phyloP scores from a whole-genome alignment of 2,329 filamentous ascomycete genomes.

The Botryotinia convoluta region DNA sequence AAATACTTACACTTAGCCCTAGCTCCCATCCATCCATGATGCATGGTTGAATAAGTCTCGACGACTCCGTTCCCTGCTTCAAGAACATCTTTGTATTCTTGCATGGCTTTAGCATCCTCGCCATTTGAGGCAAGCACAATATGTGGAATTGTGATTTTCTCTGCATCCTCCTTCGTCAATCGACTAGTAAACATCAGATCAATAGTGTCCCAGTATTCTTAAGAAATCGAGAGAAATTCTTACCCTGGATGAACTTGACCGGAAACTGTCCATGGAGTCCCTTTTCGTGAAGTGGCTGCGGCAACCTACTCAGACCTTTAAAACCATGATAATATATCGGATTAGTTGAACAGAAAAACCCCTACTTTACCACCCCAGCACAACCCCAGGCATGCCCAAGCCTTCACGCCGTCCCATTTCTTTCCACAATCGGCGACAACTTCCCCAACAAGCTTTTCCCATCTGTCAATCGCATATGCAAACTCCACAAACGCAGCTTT shows the following conservation, averaged over 20 bases:
- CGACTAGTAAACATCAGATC: slow-evolving; percentile 18
- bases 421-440: slow-evolving; percentile 36
- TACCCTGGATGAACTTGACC: slow-evolving; percentile 35
- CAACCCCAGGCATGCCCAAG: slow-evolving; percentile 35
- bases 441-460: slow-evolving; percentile 36
- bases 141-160: slow-evolving; percentile 47
- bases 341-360: background rate
- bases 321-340: background rate
- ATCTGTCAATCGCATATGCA: background rate
- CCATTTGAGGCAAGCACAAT: slow-evolving; percentile 50
- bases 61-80: slow-evolving; percentile 42
- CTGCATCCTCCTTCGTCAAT: slow-evolving; percentile 41
- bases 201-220: background rate
- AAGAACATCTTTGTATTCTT: slow-evolving; percentile 44
- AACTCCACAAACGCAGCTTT: slow-evolving; percentile 19
- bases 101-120: slow-evolving; percentile 45
- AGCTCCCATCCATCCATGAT: slow-evolving; percentile 46
- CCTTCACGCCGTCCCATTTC: slow-evolving; percentile 52
- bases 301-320: slow-evolving; percentile 22
- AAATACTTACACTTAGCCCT: slow-evolving; percentile 44
- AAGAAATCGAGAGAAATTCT: background rate
- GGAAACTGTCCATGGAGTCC: slow-evolving; percentile 29
- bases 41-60: slow-evolving; percentile 29
- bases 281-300: slow-evolving; percentile 24
- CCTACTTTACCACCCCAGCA: slow-evolving; percentile 37